Evolutionary conservation across 306 rosid genomes (phyloP).

Genomic region (Corylus avellana): DNA sequence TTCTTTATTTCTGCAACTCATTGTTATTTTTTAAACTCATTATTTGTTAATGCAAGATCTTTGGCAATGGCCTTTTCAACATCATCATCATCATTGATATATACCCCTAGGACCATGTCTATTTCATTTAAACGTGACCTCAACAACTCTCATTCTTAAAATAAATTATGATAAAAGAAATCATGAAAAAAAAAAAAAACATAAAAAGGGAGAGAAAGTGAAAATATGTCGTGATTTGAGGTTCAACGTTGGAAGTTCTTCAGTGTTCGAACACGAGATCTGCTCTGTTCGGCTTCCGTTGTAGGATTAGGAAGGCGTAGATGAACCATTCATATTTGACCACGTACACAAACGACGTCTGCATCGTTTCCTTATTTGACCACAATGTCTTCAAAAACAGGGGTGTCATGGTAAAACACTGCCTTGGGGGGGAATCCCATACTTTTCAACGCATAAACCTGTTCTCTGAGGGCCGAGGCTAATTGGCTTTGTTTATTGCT

Average conservation of each 20-base stretch:
- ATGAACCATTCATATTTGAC: not conserved
- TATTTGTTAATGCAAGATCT: too few relatives aligned
- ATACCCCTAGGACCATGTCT: too few relatives aligned
- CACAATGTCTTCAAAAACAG: not conserved
- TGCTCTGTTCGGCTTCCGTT: not conserved
- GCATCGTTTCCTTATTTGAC: not conserved
- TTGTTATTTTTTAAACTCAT: too few relatives aligned
- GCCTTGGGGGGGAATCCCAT: not conserved
- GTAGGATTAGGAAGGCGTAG: not conserved
- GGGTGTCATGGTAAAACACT: not conserved
- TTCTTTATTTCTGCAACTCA: too few relatives aligned
- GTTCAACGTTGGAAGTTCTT: not conserved
- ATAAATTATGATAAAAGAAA: too few relatives aligned
- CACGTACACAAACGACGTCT: not conserved
- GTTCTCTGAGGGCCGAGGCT: not conserved
- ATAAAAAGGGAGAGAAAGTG: too few relatives aligned
- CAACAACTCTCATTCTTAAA: too few relatives aligned
- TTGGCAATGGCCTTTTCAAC: too few relatives aligned
- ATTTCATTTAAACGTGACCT: too few relatives aligned
- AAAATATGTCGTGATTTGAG: not conserved
- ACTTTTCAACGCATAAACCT: not conserved
- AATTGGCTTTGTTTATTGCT: conserved; percentile 14
- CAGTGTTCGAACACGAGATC: not conserved
- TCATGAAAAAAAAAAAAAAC: too few relatives aligned
- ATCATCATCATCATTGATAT: too few relatives aligned